phyloP scores from a whole-genome alignment of 306 rosid species.

The Dicorynia guianensis region DNA sequence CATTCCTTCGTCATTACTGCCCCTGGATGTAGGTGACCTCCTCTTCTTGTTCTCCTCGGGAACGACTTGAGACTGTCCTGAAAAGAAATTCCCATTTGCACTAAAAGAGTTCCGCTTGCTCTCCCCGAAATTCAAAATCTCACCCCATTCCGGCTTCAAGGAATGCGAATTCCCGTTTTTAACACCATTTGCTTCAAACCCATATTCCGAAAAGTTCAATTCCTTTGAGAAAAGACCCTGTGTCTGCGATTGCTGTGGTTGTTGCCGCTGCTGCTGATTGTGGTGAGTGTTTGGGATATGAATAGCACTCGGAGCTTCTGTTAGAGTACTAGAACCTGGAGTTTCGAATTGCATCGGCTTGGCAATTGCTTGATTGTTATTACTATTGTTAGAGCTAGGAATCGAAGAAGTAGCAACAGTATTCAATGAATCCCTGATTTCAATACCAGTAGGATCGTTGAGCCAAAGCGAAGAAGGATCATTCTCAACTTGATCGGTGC shows the following conservation, averaged over 20 bases:
- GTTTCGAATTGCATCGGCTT: conserved; percentile 63
- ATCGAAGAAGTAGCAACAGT: conserved; percentile 36
- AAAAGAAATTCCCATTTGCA: conserved; percentile 52
- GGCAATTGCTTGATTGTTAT: conserved; percentile 29
- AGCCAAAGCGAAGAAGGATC: conserved; percentile 90
- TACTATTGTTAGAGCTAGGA: conserved; percentile 34
- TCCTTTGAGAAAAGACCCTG: conserved; percentile 70
- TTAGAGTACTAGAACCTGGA: conserved; percentile 64
- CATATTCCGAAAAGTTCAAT: conserved; percentile 70
- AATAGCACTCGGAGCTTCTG: conserved; percentile 67
- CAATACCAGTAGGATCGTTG: conserved; percentile 58
- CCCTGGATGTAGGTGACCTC: conserved; percentile 73
- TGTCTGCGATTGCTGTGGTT: conserved; percentile 50
- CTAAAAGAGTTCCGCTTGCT: conserved; percentile 60
- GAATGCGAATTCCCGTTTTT: conserved; percentile 56
- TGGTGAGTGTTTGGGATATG: conserved; percentile 45
- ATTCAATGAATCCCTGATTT: conserved; percentile 58
- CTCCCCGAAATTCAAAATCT: conserved; percentile 81
- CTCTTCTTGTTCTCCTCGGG: conserved; percentile 66
- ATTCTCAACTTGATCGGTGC: conserved; percentile 75
- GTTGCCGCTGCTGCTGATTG: conserved; percentile 35
- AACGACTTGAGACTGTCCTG: conserved; percentile 58
- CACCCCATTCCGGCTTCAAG: conserved; percentile 86
- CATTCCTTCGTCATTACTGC: conserved; percentile 87
- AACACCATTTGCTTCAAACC: conserved; percentile 49